Percentiles rank a stretch among this genome's conserved stretches.
These are phyloP conservation scores for Microbotryum intermedium DNA, from an alignment of 1,284 basidiomycete species.

Conservation along the genomic window DNA sequence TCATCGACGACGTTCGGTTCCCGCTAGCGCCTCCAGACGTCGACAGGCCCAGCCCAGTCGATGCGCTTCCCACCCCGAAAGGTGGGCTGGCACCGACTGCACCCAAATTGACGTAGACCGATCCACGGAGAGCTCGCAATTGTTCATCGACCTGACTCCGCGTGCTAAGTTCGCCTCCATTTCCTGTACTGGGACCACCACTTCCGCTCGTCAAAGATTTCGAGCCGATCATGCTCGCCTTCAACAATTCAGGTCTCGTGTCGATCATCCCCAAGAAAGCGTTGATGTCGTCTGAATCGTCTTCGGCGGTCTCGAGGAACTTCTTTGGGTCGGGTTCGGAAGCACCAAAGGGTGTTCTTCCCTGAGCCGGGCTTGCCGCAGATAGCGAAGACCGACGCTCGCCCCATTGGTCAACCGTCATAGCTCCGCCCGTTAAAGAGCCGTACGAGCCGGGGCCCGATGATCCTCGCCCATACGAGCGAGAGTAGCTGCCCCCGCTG, in stretches of 20 bases:
- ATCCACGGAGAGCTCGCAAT: conserved; percentile 7
- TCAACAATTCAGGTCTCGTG: conserved; percentile 23
- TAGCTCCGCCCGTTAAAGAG: not conserved
- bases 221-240: not conserved
- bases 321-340: conserved; percentile 6
- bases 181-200: not conserved
- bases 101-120: conserved; percentile 4
- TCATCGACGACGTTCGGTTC: not conserved
- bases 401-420: not conserved
- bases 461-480: conserved; percentile 9
- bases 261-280: conserved; percentile 31
- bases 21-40: not conserved
- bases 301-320: conserved; percentile 14
- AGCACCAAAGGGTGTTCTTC: not conserved
- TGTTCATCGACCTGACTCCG: conserved; percentile 25
- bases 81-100: not conserved
- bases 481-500: conserved; percentile 6
- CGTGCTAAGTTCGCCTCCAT: conserved; percentile 8
- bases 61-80: not conserved
- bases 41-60: conserved; percentile 3
- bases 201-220: not conserved
- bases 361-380: not conserved
- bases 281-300: conserved; percentile 31
- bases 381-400: not conserved
- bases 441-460: not conserved